Evolutionary conservation across 306 rosid species (phyloP), one percentile per base, ranked within the genome.

Genomic region (Prunus mongolica): DNA sequence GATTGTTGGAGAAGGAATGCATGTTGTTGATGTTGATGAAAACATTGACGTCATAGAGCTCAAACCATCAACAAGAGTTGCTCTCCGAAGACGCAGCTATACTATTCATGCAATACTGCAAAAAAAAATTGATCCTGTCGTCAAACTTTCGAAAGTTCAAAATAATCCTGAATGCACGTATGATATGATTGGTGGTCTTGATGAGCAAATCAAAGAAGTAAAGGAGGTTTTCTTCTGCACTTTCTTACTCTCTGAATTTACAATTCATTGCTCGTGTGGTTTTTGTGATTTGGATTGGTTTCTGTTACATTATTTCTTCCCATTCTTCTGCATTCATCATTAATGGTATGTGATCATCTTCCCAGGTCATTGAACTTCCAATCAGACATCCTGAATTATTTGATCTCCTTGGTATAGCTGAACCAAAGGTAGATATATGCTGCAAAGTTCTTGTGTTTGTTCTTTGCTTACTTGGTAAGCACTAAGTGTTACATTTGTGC

Each of bases 391-490:
- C 99, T 11, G 99, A 96, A 83, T 80, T 96, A 73, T 96, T 96
- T 77, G 99, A 96, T 81, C 93, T 98, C 81, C 99, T 96, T 84
- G 99, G 99, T 86, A 96, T 96, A 76, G 99, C 99, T 76, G 98
- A 96, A 77, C 99, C 99, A 45, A 92, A 96, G 99, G 99, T 96
- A 88, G 41, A 69, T 13, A 54, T 22, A 47, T 41, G 18, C 32
- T 51, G 15, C 34, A 55, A 58, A 27, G 54, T 65, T 80, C 34
- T 65, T 46, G 12, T 19, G 3, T 57, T 25, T 55, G 14, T 25
- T 65, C 54, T 58, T 10, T 60, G 34, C 30, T 47, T 52, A 16
- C 46, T 71, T 61, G 12, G 55, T 69, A 18, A 24, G 64, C 34
- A 65, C 65, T 69, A 20, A 49, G 38, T 71, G 34, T n/a, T 32